Evolutionary conservation across 805 yeast genomes (phyloP).

Genomic region (Kuraishia floccosa): DNA sequence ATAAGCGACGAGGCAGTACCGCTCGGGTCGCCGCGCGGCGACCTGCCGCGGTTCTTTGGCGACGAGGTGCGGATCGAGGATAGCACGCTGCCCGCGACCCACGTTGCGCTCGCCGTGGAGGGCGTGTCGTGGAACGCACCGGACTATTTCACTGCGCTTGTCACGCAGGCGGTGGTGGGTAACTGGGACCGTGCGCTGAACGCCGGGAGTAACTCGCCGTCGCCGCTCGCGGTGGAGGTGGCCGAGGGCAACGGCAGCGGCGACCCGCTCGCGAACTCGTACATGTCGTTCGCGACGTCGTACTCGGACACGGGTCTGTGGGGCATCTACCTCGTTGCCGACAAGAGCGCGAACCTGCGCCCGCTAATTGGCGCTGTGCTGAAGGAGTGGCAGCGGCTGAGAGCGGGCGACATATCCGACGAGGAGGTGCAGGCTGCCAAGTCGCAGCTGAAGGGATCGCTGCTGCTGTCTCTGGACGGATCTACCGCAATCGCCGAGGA

Average conservation of each 20-base stretch:
- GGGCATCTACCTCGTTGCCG: conserved; percentile 91
- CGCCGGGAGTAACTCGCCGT: conserved; percentile 72
- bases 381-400: conserved; percentile 83
- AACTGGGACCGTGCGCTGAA: conserved; percentile 95
- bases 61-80: conserved; percentile 83
- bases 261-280: conserved; percentile 78
- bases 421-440: conserved; percentile 92
- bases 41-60: conserved; percentile 69
- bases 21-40: conserved; percentile 64
- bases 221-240: conserved; percentile 66
- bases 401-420: conserved; percentile 63
- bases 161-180: conserved; percentile 94
- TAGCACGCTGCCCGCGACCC: conserved; percentile 74
- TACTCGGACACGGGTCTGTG: conserved; percentile 96
- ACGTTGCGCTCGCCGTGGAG: conserved; percentile 91
- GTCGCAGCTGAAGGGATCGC: conserved; percentile 87
- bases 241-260: conserved; percentile 36
- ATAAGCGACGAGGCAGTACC: conserved; percentile 44
- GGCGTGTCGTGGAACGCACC: conserved; percentile 97
- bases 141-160: conserved; percentile 89
- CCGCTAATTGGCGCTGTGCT: conserved; percentile 64
- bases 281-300: conserved; percentile 93
- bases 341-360: conserved; percentile 55
- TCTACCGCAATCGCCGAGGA: conserved; percentile 96
- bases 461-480: conserved; percentile 83